Conservation (phyloP, 208 protist genomes). For the Balamuthia mandrillaris region DNA sequence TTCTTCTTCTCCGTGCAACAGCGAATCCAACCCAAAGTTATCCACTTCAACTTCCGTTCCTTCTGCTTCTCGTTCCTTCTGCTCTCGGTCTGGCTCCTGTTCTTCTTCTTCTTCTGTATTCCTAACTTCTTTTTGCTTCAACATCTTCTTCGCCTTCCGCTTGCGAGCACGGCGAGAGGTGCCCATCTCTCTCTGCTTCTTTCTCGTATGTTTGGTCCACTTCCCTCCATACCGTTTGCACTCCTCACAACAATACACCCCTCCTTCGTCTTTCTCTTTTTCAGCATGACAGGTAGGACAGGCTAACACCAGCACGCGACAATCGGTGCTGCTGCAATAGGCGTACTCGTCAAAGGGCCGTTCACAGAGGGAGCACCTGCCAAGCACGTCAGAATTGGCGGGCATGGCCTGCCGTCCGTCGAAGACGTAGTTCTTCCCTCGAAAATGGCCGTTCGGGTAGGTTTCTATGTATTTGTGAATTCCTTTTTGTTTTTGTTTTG, state of each 20-base stretch:
- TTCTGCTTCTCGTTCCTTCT: too few species aligned
- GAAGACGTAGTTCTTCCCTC: conserved; percentile 44
- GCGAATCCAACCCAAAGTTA: too few species aligned
- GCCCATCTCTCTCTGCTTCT: too few species aligned
- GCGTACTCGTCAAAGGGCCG: background rate
- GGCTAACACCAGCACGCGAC: background rate
- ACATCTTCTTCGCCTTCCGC: too few species aligned
- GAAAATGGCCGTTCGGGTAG: conserved; percentile 18
- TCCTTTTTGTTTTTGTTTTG: background rate
- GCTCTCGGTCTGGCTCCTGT: too few species aligned
- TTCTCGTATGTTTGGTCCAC: too few species aligned
- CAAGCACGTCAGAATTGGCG: conserved; percentile 11
- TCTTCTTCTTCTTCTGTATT: too few species aligned
- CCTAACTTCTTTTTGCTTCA: too few species aligned
- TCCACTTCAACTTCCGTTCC: too few species aligned
- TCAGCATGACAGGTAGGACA: background rate
- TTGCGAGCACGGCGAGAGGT: too few species aligned
- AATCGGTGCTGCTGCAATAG: background rate
- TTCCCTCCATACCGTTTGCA: background rate
- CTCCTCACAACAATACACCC: background rate
- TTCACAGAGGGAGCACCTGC: background rate
- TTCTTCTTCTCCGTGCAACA: too few species aligned
- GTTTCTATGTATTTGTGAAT: conserved; percentile 44
- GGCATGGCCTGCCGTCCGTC: conserved; percentile 24
- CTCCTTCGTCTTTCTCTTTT: background rate